phyloP scores from a whole-genome alignment of 2,329 filamentous ascomycete genomes.

The Sarocladiaceae sp. region DNA sequence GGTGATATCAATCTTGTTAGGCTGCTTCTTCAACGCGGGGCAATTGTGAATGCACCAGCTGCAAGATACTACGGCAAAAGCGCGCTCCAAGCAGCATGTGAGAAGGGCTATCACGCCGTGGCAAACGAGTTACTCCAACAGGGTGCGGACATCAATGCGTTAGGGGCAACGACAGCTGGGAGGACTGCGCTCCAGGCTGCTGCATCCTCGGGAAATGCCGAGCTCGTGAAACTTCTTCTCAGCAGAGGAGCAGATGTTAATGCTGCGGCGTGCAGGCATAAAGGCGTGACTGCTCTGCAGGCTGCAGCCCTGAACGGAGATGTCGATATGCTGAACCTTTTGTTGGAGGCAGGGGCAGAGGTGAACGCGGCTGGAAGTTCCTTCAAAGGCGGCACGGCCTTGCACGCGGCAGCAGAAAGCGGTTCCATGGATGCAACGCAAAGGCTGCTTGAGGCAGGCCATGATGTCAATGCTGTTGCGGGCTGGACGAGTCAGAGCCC shows the following conservation, averaged over 20 bases:
- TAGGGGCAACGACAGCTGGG: neutral
- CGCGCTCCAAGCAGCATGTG: conserved; percentile 5
- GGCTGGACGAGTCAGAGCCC: conserved; percentile 16
- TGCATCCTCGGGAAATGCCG: conserved; percentile 10
- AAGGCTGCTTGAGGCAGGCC: conserved; percentile 28
- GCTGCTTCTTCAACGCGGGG: conserved; percentile 13
- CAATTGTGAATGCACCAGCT: conserved; percentile 15
- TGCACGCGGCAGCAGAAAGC: conserved; percentile 14
- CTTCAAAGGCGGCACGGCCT: conserved; percentile 24
- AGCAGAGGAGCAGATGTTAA: conserved; percentile 28
- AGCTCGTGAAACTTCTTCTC: conserved; percentile 28
- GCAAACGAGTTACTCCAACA: neutral
- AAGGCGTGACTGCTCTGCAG: conserved; percentile 27
- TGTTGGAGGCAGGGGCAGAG: conserved; percentile 29
- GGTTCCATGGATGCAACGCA: conserved; percentile 19
- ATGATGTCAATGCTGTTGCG: conserved; percentile 21
- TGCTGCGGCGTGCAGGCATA: conserved; percentile 18
- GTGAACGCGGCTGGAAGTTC: conserved; percentile 25
- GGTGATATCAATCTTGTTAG: conserved; percentile 21
- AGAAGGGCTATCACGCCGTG: neutral
- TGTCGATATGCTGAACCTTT: conserved; percentile 24
- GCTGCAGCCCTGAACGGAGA: conserved; percentile 27
- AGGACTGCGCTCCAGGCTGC: conserved; percentile 9
- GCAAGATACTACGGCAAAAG: neutral
- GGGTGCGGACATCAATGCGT: conserved; percentile 5